Conservation (phyloP, 192 early-diverging fungal genomes). For the Umbelopsis sp. region DNA sequence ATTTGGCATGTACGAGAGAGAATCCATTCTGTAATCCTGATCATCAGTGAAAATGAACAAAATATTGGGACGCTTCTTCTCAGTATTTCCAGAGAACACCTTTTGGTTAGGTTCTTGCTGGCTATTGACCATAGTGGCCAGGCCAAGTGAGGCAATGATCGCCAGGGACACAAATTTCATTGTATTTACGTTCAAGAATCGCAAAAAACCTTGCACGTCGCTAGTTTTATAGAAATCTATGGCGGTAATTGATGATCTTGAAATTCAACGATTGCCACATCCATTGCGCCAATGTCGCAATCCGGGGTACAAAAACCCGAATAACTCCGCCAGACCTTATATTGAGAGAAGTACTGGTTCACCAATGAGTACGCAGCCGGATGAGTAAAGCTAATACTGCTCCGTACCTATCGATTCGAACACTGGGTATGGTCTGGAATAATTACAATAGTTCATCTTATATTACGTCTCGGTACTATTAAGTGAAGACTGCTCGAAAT, state of each 20-base stretch:
- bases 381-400: too few species aligned
- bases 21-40: conserved; percentile 58
- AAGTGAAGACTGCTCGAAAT: too few species aligned
- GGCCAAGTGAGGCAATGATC: conserved; percentile 4
- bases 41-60: conserved; percentile 69
- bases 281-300: conserved; percentile 13
- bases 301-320: neutral
- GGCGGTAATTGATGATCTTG: neutral
- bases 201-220: neutral
- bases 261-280: neutral
- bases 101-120: neutral
- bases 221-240: neutral
- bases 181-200: neutral
- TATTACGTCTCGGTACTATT: too few species aligned
- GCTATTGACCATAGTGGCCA: neutral
- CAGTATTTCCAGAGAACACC: neutral
- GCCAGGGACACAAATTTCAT: conserved; percentile 6
- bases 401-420: too few species aligned
- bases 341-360: too few species aligned
- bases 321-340: too few species aligned
- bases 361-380: neutral
- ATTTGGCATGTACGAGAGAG: conserved; percentile 60
- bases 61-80: conserved; percentile 60
- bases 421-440: too few species aligned
- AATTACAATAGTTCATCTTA: too few species aligned